Conservation (phyloP, 305 asterid species). For the Salvia sclarea region DNA sequence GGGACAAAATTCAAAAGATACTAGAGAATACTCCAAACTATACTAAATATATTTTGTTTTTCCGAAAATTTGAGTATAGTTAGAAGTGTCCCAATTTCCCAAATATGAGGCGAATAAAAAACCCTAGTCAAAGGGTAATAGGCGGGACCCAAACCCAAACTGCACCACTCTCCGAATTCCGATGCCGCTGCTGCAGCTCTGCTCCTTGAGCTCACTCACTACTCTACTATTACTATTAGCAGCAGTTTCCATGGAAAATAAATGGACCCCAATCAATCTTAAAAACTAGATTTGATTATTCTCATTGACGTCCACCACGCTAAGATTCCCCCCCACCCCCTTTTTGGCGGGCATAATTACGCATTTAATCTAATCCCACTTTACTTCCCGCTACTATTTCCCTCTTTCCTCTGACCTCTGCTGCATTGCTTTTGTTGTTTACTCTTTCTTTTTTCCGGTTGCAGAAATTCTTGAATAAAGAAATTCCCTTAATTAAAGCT, state of each 20-base stretch:
- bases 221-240: too few species aligned
- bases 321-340: conserved; percentile 42
- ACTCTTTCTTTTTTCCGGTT: background rate
- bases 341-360: conserved; percentile 51
- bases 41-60: too few species aligned
- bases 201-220: background rate
- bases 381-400: conserved; percentile 48
- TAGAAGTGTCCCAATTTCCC: too few species aligned
- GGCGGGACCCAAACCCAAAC: conserved; percentile 14
- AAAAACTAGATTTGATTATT: conserved; percentile 46
- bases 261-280: conserved; percentile 35
- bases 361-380: conserved; percentile 29
- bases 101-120: background rate
- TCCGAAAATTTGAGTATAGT: too few species aligned
- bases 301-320: conserved; percentile 53
- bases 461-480: conserved; percentile 5
- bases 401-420: background rate
- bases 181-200: conserved; percentile 32
- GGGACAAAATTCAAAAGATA: too few species aligned
- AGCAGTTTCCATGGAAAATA: conserved; percentile 35
- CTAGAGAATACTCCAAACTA: too few species aligned
- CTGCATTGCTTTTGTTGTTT: conserved; percentile 18
- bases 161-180: conserved; percentile 7
- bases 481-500: conserved; percentile 7
- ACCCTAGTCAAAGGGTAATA: conserved; percentile 28